A percentile compares a stretch with the other conserved stretches of the same genome.
phyloP scores from a whole-genome alignment of 495 filamentous ascomycete species.

The Chaetomium tenue region DNA sequence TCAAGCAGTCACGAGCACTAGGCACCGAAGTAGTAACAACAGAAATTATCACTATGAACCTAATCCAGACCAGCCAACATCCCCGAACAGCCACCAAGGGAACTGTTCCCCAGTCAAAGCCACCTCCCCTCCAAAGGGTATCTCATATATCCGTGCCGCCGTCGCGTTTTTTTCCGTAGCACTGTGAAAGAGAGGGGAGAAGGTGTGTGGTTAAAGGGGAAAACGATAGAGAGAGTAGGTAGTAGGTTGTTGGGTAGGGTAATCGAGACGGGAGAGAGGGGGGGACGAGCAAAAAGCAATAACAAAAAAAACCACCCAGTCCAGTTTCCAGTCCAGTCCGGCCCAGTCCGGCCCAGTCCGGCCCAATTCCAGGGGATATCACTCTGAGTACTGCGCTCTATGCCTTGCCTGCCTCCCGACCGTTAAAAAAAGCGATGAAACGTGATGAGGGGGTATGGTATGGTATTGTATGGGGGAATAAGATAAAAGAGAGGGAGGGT shows the following conservation, averaged over 20 bases:
- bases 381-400: slow-evolving; percentile 13
- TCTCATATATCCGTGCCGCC: slow-evolving; percentile 13
- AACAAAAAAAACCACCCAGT: background rate
- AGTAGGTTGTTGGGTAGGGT: background rate
- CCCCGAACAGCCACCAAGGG: background rate
- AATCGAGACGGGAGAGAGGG: background rate
- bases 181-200: background rate
- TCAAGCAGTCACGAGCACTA: background rate
- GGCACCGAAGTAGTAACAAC: background rate
- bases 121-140: slow-evolving; percentile 10
- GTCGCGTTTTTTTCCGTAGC: background rate
- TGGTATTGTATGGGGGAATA: no score
- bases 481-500: background rate
- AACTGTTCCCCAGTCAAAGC: background rate
- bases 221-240: background rate
- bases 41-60: slow-evolving; percentile 18
- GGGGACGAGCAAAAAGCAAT: background rate
- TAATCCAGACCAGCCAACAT: slow-evolving; percentile 10
- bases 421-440: background rate
- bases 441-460: background rate
- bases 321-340: slow-evolving; percentile 2
- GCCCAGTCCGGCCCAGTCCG: background rate
- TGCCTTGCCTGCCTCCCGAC: slow-evolving; percentile 14
- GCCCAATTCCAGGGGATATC: slow-evolving; percentile 8
- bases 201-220: background rate